These are phyloP conservation scores for Auriculariales sp. DNA, from an alignment of 768 basidiomycete species.

Conservation along the genomic window DNA sequence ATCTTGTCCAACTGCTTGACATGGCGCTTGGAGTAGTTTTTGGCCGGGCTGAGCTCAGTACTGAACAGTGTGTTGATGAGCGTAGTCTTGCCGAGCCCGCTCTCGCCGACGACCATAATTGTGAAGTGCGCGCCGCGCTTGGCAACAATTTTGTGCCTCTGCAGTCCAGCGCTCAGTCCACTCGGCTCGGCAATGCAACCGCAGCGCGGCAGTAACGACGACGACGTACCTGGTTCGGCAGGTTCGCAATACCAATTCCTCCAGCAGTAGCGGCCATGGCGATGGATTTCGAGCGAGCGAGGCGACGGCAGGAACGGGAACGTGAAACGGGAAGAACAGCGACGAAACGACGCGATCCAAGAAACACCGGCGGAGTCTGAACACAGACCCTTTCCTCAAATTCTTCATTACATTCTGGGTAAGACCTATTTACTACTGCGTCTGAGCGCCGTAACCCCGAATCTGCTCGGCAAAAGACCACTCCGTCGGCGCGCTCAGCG, in stretches of 20 bases:
- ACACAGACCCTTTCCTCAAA: neutral
- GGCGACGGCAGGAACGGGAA: neutral
- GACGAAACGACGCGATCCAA: neutral
- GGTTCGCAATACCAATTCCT: conserved; percentile 84
- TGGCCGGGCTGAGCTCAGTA: conserved; percentile 82
- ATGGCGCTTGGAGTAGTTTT: conserved; percentile 82
- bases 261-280: conserved; percentile 11
- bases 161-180: conserved; percentile 4
- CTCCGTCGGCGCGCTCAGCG: conserved; percentile 55
- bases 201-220: neutral
- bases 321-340: neutral
- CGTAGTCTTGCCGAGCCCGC: conserved; percentile 92
- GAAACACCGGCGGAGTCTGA: neutral
- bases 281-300: too few species aligned
- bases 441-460: conserved; percentile 81
- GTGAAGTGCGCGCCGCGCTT: conserved; percentile 97
- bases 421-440: conserved; percentile 34
- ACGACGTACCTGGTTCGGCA: conserved; percentile 83
- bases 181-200: conserved; percentile 3
- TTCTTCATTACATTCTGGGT: neutral
- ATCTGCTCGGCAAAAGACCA: conserved; percentile 93
- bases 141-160: conserved; percentile 99
- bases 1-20: conserved; percentile 97
- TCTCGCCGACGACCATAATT: conserved; percentile 99
- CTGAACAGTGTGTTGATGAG: conserved; percentile 98